phyloP scores from a whole-genome alignment of 2,329 filamentous ascomycete genomes.

The Phyllosticta ampelicida region DNA sequence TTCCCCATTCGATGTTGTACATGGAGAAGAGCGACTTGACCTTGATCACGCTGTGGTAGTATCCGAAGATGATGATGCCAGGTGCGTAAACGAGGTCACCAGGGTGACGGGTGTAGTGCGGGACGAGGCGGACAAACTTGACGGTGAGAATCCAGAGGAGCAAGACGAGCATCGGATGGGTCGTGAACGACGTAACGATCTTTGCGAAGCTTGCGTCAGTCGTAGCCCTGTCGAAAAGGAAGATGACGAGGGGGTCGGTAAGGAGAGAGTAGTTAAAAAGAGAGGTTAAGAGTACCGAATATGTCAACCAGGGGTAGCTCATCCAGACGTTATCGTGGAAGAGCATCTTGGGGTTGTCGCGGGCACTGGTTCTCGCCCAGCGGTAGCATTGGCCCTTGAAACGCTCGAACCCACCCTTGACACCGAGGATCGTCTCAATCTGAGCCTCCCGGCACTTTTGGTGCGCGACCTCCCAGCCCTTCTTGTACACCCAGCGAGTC shows the following conservation, averaged over 20 bases:
- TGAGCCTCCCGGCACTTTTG: slow-evolving; percentile 40
- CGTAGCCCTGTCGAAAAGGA: slow-evolving; percentile 19
- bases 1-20: slow-evolving; percentile 15
- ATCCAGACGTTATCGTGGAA: slow-evolving; percentile 30
- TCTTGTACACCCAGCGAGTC: slow-evolving; percentile 40
- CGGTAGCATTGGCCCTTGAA: slow-evolving; percentile 18
- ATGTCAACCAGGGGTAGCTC: slow-evolving; percentile 42
- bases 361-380: slow-evolving; percentile 14
- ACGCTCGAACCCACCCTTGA: slow-evolving; percentile 12
- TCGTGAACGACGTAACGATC: slow-evolving; percentile 11
- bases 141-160: slow-evolving; percentile 41
- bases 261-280: slow-evolving; percentile 47
- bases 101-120: slow-evolving; percentile 43
- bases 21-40: slow-evolving; percentile 43
- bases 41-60: slow-evolving; percentile 49
- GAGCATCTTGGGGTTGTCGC: slow-evolving; percentile 13
- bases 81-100: slow-evolving; percentile 42
- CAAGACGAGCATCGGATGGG: slow-evolving; percentile 16
- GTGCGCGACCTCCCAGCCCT: slow-evolving; percentile 40
- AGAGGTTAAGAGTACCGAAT: slow-evolving; percentile 45
- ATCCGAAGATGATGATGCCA: slow-evolving; percentile 44
- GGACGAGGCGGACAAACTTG: slow-evolving; percentile 48
- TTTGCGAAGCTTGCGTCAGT: slow-evolving; percentile 6
- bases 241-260: slow-evolving; percentile 38
- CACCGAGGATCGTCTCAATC: slow-evolving; percentile 38